Conservation (phyloP, 2,329 filamentous ascomycete species). For the Pseudogymnoascus sp. region DNA sequence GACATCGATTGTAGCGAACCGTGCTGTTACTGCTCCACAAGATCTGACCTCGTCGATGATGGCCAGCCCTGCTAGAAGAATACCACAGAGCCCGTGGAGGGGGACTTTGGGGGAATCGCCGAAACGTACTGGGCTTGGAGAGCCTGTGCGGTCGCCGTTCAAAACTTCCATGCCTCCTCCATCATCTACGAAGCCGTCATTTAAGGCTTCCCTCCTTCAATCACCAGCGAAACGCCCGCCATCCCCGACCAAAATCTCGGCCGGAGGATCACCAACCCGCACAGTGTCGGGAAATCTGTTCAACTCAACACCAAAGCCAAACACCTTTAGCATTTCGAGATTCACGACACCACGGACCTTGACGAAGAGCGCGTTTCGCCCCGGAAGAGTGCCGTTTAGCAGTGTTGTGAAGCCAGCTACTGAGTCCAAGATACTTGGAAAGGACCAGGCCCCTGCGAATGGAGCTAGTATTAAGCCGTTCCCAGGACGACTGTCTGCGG, state of each 20-base stretch:
- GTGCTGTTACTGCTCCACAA: constrained; percentile 27
- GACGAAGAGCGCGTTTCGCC: constrained; percentile 15
- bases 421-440: background rate
- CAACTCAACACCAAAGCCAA: constrained; percentile 23
- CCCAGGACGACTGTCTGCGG: constrained; percentile 33
- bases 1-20: constrained; percentile 27
- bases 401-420: constrained; percentile 11
- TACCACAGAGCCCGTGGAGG: constrained; percentile 45
- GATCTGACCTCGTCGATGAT: constrained; percentile 37
- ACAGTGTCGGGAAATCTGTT: constrained; percentile 11
- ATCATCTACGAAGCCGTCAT: constrained; percentile 20
- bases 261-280: constrained; percentile 26
- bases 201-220: constrained; percentile 28
- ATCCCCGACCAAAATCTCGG: constrained; percentile 27
- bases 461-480: constrained; percentile 23
- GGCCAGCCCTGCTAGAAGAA: constrained; percentile 49
- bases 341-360: constrained; percentile 27
- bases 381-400: constrained; percentile 20
- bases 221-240: constrained; percentile 27
- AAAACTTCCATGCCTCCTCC: constrained; percentile 21
- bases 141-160: constrained; percentile 25
- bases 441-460: constrained; percentile 1
- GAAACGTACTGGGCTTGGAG: constrained; percentile 34
- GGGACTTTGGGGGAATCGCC: constrained; percentile 51
- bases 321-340: constrained; percentile 26